Conservation (phyloP, 2,329 filamentous ascomycete genomes). For the Cadophora sp. region DNA sequence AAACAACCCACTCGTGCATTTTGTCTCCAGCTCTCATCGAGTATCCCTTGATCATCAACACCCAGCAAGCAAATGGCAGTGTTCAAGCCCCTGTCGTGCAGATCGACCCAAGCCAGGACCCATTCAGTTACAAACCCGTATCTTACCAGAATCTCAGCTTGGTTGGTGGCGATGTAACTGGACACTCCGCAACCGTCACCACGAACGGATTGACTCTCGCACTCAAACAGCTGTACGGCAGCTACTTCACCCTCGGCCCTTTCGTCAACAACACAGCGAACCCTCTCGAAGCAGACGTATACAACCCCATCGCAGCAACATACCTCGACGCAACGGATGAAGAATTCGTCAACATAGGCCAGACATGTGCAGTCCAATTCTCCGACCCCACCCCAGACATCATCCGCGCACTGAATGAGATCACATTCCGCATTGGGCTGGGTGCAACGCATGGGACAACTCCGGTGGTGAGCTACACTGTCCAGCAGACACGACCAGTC, state of each 20-base stretch:
- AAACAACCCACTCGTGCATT: background rate
- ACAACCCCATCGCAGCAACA: slow-evolving; percentile 6
- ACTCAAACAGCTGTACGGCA: background rate
- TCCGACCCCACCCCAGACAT: background rate
- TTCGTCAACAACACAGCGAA: background rate
- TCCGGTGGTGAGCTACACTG: no score
- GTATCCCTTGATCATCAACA: background rate
- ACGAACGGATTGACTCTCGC: background rate
- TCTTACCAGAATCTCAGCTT: background rate
- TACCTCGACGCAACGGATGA: background rate
- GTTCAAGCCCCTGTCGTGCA: background rate
- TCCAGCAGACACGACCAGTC: no score
- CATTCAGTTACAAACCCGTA: background rate
- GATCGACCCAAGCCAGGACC: background rate
- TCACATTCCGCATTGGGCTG: no score
- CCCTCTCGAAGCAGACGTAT: background rate
- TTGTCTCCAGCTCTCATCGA: background rate
- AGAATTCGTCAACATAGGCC: background rate
- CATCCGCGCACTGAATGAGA: background rate
- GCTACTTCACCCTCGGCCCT: background rate
- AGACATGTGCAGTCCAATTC: background rate
- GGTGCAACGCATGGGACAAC: no score
- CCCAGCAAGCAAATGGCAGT: background rate
- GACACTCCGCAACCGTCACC: background rate
- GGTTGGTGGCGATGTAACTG: background rate